Percentiles rank a stretch among this genome's conserved stretches.
Conservation (phyloP, 2,329 filamentous ascomycete genomes). For the Ramularia endophylla region DNA sequence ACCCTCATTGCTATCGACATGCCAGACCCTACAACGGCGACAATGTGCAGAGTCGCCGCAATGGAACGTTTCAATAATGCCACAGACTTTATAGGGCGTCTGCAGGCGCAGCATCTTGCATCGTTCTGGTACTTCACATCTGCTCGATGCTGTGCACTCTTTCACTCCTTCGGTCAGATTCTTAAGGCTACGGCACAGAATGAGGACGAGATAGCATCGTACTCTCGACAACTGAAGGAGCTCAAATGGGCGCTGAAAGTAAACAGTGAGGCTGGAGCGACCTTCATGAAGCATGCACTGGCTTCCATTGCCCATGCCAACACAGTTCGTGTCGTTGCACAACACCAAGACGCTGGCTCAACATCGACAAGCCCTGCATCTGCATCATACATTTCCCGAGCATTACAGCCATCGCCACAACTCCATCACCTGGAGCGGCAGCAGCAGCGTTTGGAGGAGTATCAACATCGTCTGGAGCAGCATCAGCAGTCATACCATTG, state of each 20-base stretch:
- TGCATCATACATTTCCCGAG: background rate
- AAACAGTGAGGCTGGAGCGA: constrained; percentile 37
- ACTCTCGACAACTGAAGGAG: constrained; percentile 35
- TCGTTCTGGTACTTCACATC: constrained; percentile 45
- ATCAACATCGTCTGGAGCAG: constrained; percentile 9
- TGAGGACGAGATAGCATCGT: constrained; percentile 32
- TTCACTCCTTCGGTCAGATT: constrained; percentile 38
- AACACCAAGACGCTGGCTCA: constrained; percentile 8
- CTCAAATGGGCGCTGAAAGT: constrained; percentile 39
- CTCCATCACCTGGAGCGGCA: background rate
- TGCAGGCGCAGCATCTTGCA: constrained; percentile 41
- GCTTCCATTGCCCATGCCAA: constrained; percentile 15
- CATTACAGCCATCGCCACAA: no score
- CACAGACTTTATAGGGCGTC: constrained; percentile 40
- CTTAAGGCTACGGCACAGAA: constrained; percentile 32
- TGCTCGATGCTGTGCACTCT: constrained; percentile 38
- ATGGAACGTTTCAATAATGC: constrained; percentile 38
- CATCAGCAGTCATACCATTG: constrained; percentile 6
- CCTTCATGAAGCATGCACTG: constrained; percentile 39
- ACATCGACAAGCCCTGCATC: constrained; percentile 15
- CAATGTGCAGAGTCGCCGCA: constrained; percentile 39
- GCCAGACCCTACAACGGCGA: constrained; percentile 28
- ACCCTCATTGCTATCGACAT: constrained; percentile 20
- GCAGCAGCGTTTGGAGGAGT: constrained; percentile 1
- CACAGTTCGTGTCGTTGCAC: constrained; percentile 9